Base-by-base conservation (phyloP, 2,329 filamentous ascomycete species). In the Sporothrix variecibatus region DNA sequence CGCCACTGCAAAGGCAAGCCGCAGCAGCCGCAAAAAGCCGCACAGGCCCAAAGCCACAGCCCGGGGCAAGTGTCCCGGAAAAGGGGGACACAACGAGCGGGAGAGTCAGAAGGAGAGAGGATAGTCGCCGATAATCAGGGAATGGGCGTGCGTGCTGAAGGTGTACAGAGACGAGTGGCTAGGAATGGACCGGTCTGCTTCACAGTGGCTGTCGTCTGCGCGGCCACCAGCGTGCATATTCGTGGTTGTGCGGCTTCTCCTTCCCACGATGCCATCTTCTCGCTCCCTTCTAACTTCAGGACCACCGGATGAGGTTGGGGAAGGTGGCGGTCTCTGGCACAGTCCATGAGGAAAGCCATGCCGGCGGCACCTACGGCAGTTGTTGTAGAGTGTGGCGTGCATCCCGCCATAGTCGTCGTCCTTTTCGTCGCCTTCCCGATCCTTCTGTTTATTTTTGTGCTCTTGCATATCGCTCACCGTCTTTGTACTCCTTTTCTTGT, bases 291-390 rank as follows among this genome's bases (percentile, higher is more conserved):
- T 67, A 28, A n/a, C n/a, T 51, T 51, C 34, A 8, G 8, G 15
- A 51, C 17, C 49, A 20, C 53, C 69, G 53, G 69, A 60, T 20
- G 53, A 62, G 20, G 26, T 46, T 56, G 69, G 69, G 38, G 53
- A 71, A 49, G 53, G 20, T 46, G 53, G 53, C 31, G n/a, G 51
- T 11, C 15, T 23, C 23, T 56, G 23, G 34, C 8, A 49, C n/a
- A 49, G n/a, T 12, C 64, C 53, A 23, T 5, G 38, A n/a, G 34
- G 26, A 71, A 71, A 60, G 38, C 53, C 69, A 49, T n/a, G n/a
- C 15, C 7, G n/a, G 51, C 12, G 15, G 69, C 51, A 34, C 53
- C 69, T 17, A 56, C 69, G 69, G 69, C 53, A 71, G 53, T 71
- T 71, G 53, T 23, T 11, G 40, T 26, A 23, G 26, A 26, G 23